Evolutionary conservation across 306 rosid genomes (phyloP), one percentile per base, ranked within the genome.

Genomic region (Cajanus cajan): DNA sequence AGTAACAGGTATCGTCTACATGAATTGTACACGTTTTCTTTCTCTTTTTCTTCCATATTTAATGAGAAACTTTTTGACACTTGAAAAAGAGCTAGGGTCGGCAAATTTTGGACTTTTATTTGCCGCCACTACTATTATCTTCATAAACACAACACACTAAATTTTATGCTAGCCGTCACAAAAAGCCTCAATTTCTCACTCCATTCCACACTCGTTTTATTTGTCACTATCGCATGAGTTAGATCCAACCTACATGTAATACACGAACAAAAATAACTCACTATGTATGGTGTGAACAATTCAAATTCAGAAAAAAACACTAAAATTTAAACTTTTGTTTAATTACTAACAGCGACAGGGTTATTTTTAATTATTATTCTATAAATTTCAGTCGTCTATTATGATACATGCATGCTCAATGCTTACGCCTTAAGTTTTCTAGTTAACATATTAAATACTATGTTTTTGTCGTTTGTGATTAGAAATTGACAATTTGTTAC

Each of bases 1-100:
- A 28, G 48, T 19, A 55, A 68, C 14, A 31, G 13, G 0, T 62
- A 66, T 4, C 62, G 94, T 78, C 94, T 75, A 88, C 18, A 74
- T 89, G 90, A 89, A 91, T 64, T 91, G 97, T 80, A 91, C 92
- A 80, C 86, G 83, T 84, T 78, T 62, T 40, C 8, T 11, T 62
- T 39, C 12, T 50, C 55, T 39, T 8, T 41, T 64, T 21, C 71
- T 59, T 36, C 50, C 22, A 18, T 7, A 9, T 34, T 67, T 22
- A 28, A 73, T 68, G 44, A 69, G 51, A 78, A 79, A 36, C 50
- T 21, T 68, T 15, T 13, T 55, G 67, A 43, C 34, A 67, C n/a
- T 28, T 28, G 31, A 28, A 28, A 28, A 28, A 28, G 31, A 28
- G n/a, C 52, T 5, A 18, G 69, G 79, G 84, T 74, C 80, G 78